These are phyloP conservation scores for Aspergillus sclerotioniger DNA, from an alignment of 495 filamentous ascomycete genomes.

Conservation along the genomic window DNA sequence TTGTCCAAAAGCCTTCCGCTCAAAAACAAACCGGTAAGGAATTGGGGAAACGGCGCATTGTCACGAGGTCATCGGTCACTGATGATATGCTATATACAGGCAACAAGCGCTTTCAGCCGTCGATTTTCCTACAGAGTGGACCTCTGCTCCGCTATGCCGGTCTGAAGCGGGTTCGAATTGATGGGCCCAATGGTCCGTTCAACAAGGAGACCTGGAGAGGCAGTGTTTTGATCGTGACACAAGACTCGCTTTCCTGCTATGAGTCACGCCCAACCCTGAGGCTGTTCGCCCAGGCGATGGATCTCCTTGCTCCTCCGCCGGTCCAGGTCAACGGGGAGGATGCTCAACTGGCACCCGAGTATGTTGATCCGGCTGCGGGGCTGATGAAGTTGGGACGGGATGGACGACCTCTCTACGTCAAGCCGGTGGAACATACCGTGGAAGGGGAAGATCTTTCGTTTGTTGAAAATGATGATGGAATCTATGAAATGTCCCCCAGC, in stretches of 20 bases:
- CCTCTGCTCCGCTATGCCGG: slow-evolving; percentile 88
- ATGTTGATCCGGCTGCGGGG: slow-evolving; percentile 86
- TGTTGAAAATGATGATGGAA: slow-evolving; percentile 73
- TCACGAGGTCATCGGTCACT: slow-evolving; percentile 7
- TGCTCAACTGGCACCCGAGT: slow-evolving; percentile 67
- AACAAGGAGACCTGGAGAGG: slow-evolving; percentile 87
- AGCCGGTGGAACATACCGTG: slow-evolving; percentile 77
- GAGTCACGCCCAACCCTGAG: slow-evolving; percentile 72
- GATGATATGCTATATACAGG: slow-evolving; percentile 32
- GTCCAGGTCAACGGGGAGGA: slow-evolving; percentile 60
- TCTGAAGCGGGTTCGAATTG: slow-evolving; percentile 46
- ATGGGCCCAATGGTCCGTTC: slow-evolving; percentile 35
- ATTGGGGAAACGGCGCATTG: not conserved
- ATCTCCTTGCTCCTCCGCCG: slow-evolving; percentile 80
- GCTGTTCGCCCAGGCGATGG: slow-evolving; percentile 82
- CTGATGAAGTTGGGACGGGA: slow-evolving; percentile 77
- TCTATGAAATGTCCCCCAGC: slow-evolving; percentile 64
- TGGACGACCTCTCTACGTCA: slow-evolving; percentile 78
- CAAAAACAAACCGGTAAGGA: slow-evolving; percentile 37
- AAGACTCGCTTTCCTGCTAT: slow-evolving; percentile 77
- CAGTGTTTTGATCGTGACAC: slow-evolving; percentile 89
- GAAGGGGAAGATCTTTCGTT: slow-evolving; percentile 70
- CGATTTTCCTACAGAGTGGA: slow-evolving; percentile 82
- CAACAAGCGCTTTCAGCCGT: slow-evolving; percentile 74
- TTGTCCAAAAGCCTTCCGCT: slow-evolving; percentile 34